Base-by-base conservation (phyloP, 495 filamentous ascomycete genomes). In the Baudoinia panamericana region DNA sequence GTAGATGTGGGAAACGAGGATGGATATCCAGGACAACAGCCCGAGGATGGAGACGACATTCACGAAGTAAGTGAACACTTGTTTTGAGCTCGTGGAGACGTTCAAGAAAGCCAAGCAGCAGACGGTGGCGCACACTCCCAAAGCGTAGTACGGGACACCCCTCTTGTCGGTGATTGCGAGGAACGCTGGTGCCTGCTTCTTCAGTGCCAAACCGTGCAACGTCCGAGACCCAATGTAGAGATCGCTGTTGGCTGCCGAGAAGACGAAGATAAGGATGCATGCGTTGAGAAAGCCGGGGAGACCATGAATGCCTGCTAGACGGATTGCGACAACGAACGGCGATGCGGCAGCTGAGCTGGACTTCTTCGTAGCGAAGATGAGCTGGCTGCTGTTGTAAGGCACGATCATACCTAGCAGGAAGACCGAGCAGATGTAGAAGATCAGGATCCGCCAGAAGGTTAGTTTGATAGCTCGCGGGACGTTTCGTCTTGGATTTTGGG, bases 401-500 rank as follows among this genome's bases (percentile, higher is more conserved):
- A 71, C 65, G 34, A 70, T 65, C 6, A 77, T 67, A 36, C 73
- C 72, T 43, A 76, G 72, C 17, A 77, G 58, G 3, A 67, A 67
- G 13, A 63, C 72, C 16, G 72, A 43, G 30, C 58, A 43, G 30
- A 63, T 51, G 61, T 93, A 92, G 68, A 93, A 92, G 64, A 92
- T 71, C 37, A 78, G 55, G 55, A 93, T 82, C 36, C 85, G 80
- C 68, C 81, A 87, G 59, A 93, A 88, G 43, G 84, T 82, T 38
- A 83, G 73, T 30, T 77, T 78, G 9, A 77, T 77, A 5, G 84
- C 85, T 46, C 70, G 69, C 35, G 84, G 84, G 45, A 93, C 75
- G 42, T 82, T 78, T 49, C 72, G 75, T 18, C 76, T 65, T 2
- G 85, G 85, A 45, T 82, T 82, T 19, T 72, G 71, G 41, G 83